A percentile compares a stretch with the other conserved stretches of the same genome.
Evolutionary conservation across 2,329 filamentous ascomycete genomes (phyloP).

Genomic region (Dryadomyces quercus-mongolicae): DNA sequence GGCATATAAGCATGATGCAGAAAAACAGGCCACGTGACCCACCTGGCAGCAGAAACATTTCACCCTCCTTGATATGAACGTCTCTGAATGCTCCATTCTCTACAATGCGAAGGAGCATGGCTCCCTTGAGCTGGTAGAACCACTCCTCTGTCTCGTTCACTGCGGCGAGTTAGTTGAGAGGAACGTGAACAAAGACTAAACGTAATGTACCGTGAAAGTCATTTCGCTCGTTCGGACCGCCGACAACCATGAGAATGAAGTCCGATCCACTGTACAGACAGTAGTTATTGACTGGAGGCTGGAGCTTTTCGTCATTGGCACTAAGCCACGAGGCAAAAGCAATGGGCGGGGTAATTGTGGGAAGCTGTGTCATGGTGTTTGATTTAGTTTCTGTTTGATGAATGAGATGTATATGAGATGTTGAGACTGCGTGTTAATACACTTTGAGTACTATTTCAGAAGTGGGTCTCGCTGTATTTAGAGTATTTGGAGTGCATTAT

Average conservation of each 20-base stretch:
- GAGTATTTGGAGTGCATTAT: neutral
- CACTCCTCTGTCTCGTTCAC: constrained; percentile 2
- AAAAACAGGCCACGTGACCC: neutral
- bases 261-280: neutral
- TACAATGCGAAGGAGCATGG: constrained; percentile 2
- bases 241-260: neutral
- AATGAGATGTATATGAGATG: too few relatives aligned
- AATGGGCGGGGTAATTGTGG: neutral
- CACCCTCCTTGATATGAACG: neutral
- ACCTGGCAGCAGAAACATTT: neutral
- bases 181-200: neutral
- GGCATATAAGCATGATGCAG: too few relatives aligned
- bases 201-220: neutral
- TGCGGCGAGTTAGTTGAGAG: neutral
- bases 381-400: too few relatives aligned
- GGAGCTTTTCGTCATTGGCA: neutral
- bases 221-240: constrained; percentile 1
- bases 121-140: constrained; percentile 2
- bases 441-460: too few relatives aligned
- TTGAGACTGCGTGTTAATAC: too few relatives aligned
- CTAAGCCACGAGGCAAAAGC: neutral
- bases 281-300: neutral
- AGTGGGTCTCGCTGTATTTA: neutral
- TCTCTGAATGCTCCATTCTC: neutral
- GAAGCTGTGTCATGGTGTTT: neutral